Percentiles rank a stretch among this genome's conserved stretches.
These are phyloP conservation scores for Oidiodendron maius DNA, from an alignment of 495 filamentous ascomycete species.

Conservation along the genomic window DNA sequence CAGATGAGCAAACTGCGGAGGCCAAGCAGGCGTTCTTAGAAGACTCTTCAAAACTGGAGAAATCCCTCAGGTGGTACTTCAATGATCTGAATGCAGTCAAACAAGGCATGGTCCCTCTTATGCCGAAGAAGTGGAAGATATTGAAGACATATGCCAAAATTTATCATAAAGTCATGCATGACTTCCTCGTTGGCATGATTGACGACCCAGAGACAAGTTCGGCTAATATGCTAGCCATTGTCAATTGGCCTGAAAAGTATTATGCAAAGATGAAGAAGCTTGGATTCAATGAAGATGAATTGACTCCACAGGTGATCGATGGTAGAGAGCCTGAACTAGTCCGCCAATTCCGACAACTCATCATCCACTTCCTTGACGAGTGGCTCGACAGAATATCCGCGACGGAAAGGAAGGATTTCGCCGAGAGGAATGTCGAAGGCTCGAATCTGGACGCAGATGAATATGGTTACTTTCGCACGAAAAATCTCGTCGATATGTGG, in stretches of 20 bases:
- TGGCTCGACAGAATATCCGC: constrained; percentile 92
- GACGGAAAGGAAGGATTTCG: constrained; percentile 73
- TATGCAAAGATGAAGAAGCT: constrained; percentile 92
- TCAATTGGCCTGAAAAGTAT: constrained; percentile 94
- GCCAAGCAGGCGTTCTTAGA: constrained; percentile 69
- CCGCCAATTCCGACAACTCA: constrained; percentile 86
- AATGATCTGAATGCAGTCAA: constrained; percentile 91
- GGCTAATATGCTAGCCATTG: constrained; percentile 77
- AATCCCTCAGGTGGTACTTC: constrained; percentile 90
- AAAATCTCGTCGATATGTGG: constrained; percentile 90
- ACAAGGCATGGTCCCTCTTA: constrained; percentile 78
- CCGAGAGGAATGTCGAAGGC: constrained; percentile 63
- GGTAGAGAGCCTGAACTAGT: constrained; percentile 83
- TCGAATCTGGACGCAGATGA: constrained; percentile 76
- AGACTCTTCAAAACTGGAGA: constrained; percentile 78
- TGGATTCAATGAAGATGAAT: constrained; percentile 64
- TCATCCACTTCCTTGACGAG: constrained; percentile 90
- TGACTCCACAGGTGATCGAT: constrained; percentile 79
- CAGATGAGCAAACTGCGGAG: constrained; percentile 67
- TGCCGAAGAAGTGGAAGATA: constrained; percentile 98
- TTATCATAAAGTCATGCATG: constrained; percentile 92
- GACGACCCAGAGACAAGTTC: constrained; percentile 74
- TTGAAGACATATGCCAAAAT: constrained; percentile 83
- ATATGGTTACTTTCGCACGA: constrained; percentile 82
- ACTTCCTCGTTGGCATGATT: constrained; percentile 74